phyloP scores from a whole-genome alignment of 805 yeast genomes.

The Nakazawaea populi region DNA sequence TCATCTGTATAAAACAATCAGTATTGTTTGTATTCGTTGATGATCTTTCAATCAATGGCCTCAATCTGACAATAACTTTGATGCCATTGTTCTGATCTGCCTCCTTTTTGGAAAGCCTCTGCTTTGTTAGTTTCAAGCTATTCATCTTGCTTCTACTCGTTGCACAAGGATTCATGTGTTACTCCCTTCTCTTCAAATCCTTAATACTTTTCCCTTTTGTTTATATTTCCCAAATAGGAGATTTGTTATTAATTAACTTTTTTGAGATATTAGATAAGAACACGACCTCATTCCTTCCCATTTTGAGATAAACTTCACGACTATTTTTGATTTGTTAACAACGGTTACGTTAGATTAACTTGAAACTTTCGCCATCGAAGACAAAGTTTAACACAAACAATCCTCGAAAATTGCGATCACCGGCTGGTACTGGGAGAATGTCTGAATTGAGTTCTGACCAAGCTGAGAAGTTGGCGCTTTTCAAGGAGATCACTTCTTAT shows the following conservation, averaged over 20 bases:
- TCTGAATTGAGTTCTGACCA: slow-evolving; percentile 27
- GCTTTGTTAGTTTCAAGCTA: slow-evolving; percentile 10
- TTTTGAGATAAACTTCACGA: neutral
- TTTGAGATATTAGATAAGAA: too few relatives aligned
- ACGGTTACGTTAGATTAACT: neutral
- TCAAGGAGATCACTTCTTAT: slow-evolving; percentile 44
- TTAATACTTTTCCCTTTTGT: neutral
- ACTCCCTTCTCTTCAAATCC: too few relatives aligned
- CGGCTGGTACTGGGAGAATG: slow-evolving; percentile 12
- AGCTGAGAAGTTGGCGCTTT: slow-evolving; percentile 37
- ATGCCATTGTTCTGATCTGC: slow-evolving; percentile 1
- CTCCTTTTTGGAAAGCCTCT: neutral
- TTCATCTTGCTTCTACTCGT: neutral
- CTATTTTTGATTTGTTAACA: neutral
- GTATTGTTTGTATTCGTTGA: slow-evolving; percentile 17
- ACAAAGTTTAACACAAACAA: too few relatives aligned
- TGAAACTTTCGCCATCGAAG: neutral
- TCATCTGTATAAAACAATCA: slow-evolving; percentile 15
- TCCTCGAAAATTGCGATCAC: too few relatives aligned
- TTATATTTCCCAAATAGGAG: neutral
- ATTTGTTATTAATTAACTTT: neutral
- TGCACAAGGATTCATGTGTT: too few relatives aligned
- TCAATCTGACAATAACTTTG: slow-evolving; percentile 11
- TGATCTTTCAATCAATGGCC: slow-evolving; percentile 7
- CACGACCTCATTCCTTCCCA: too few relatives aligned